A percentile compares a stretch with the other conserved stretches of the same genome.
Evolutionary conservation across 139 green algal genomes (phyloP).

Genomic region (Nannochloris sp.): DNA sequence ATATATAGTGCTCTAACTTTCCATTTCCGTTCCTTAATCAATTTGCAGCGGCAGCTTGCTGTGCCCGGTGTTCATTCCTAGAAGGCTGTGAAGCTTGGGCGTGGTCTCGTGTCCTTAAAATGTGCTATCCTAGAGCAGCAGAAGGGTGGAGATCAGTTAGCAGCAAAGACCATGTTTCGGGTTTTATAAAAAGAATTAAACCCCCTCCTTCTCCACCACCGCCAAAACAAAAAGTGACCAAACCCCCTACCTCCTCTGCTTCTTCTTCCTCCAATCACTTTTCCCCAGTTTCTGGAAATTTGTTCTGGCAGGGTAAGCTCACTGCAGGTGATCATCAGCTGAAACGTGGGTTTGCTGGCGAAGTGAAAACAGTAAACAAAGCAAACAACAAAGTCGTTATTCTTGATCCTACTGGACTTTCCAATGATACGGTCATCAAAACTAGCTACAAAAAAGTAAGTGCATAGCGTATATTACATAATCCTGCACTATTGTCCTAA

Average conservation of each 20-base stretch:
- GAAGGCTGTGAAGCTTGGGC: neutral
- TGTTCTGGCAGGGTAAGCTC: neutral
- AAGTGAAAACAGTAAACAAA: neutral
- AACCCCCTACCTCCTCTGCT: too few relatives aligned
- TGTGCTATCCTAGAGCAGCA: neutral
- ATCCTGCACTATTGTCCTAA: neutral
- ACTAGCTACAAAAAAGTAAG: slow-evolving; percentile 1
- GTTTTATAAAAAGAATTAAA: neutral
- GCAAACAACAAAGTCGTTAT: slow-evolving; percentile 2
- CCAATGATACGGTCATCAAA: neutral
- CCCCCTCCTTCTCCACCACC: neutral
- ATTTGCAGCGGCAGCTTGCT: slow-evolving; percentile 5
- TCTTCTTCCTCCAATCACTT: too few relatives aligned
- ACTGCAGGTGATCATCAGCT: neutral
- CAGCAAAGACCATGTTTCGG: neutral
- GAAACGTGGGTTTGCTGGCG: neutral
- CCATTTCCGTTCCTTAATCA: too few relatives aligned
- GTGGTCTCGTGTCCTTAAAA: neutral
- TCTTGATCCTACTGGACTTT: neutral
- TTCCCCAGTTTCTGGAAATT: too few relatives aligned
- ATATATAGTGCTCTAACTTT: neutral
- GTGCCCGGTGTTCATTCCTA: neutral
- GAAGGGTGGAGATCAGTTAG: neutral
- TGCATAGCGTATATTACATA: neutral
- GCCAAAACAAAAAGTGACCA: neutral